Percentiles rank a stretch among this genome's conserved stretches.
Evolutionary conservation across 2,329 filamentous ascomycete genomes (phyloP).

Genomic region (Fusarium gaditjirri): DNA sequence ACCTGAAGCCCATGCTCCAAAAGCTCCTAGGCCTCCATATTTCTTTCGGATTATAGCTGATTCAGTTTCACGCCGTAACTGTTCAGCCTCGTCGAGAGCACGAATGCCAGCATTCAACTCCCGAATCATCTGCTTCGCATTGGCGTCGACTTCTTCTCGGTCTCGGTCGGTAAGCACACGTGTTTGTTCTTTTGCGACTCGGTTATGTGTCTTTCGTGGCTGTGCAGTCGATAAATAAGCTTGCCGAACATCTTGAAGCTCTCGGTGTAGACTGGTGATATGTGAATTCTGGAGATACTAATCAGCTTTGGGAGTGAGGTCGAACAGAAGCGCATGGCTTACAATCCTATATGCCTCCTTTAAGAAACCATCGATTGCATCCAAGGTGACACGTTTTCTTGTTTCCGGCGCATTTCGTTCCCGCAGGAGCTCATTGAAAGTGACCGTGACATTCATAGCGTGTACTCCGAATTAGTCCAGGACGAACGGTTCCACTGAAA

Average conservation of each 20-base stretch:
- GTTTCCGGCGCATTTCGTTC: slow-evolving; percentile 64
- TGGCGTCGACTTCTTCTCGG: slow-evolving; percentile 86
- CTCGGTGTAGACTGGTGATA: slow-evolving; percentile 80
- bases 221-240: slow-evolving; percentile 88
- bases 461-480: slow-evolving; percentile 21
- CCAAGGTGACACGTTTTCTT: slow-evolving; percentile 53
- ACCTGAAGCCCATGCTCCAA: slow-evolving; percentile 74
- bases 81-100: slow-evolving; percentile 82
- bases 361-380: slow-evolving; percentile 83
- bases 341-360: slow-evolving; percentile 96
- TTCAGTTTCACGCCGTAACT: slow-evolving; percentile 81
- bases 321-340: slow-evolving; percentile 48
- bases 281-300: slow-evolving; percentile 75
- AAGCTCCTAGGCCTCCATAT: slow-evolving; percentile 71
- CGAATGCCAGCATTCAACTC: slow-evolving; percentile 86
- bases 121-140: slow-evolving; percentile 85
- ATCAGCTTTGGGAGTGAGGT: slow-evolving; percentile 25
- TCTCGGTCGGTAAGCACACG: slow-evolving; percentile 80
- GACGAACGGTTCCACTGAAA: slow-evolving; percentile 3
- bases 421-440: slow-evolving; percentile 75
- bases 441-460: slow-evolving; percentile 71
- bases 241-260: slow-evolving; percentile 85
- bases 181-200: slow-evolving; percentile 57
- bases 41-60: slow-evolving; percentile 77
- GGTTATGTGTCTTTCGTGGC: slow-evolving; percentile 66